Base-by-base conservation (phyloP, 768 basidiomycete genomes). In the Boletus subparvulus region DNA sequence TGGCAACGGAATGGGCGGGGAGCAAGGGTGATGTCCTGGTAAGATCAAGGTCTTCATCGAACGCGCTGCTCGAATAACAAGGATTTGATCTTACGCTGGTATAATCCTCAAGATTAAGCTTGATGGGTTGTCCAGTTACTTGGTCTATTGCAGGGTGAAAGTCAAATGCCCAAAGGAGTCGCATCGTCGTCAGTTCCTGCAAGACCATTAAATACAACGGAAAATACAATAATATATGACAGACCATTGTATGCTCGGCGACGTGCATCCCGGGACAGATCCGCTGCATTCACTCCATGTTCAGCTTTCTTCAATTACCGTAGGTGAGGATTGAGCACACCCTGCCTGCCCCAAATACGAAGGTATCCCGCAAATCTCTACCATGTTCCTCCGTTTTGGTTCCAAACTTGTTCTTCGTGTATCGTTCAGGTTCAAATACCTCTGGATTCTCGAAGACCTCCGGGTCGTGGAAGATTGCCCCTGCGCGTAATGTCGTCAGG, bases 251-350 rank as follows among this genome's bases (percentile, higher is more conserved):
- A n/a, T 44, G 21, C 35, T 52, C 51, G 6, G 51, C 51, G n/a
- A 52, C 24, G 43, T 52, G 51, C 51, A 52, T 54, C 28, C 53
- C 53, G 7, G 53, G 53, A 33, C 53, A 54, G 6, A 54, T 54
- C 19, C 53, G 40, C 53, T 54, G 16, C 0, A 47, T 54, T 13
- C 14, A 35, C 6, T 47, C 30, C 10, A 41, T 33, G 19, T 11
- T 53, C 16, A 54, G 11, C 40, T 24, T 26, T 6, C 16, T 41
- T 13, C 19, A 12, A 41, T 4, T 13, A 12, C 16, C 16, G 1
- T 11, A 12, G 2, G 19, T 12, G 6, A 33, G 32, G 19, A 12
- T 33, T 41, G 10, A 12, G 33, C 46, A 47, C 47, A 47, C 53
- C 32, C 53, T 54, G n/a, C 53, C 53, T 17, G 46, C 39, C 12